Base-by-base conservation (phyloP, 805 yeast genomes). In the Candida namnaoensis region DNA sequence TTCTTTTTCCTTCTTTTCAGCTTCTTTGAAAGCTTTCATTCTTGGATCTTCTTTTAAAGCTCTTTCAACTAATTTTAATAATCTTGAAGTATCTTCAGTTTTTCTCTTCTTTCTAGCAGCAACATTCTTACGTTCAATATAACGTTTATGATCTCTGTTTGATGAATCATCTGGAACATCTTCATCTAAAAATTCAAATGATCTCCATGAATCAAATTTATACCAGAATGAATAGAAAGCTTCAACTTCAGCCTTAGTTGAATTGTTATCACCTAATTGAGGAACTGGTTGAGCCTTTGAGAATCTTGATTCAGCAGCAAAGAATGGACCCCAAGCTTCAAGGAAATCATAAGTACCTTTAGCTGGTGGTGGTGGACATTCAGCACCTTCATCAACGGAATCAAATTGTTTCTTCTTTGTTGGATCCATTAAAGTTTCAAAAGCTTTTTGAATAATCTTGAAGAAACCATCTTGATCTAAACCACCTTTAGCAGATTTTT, bases 161-260 rank as follows among this genome's bases (percentile, higher is more conserved):
- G 96, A 85, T 44, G 97, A 86, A 69, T 93, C 99, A 72, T 93
- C 99, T 54, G 99, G 99, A 58, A 90, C 96, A 62, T 93, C 99
- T 74, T 93, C 99, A 62, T 93, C 99, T 65, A 88, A 78, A 72
- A 90, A 93, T 71, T 93, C 99, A 62, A 93, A 93, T 38, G 95
- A 74, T 74, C 96, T 86, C 99, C 99, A 93, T 19, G 98, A 91
- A 68, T 93, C 96, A 52, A 90, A 86, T 65, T 83, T 82, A 66
- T 82, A 82, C 84, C 93, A 93, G 78, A 88, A 91, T 53, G 78
- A 76, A 75, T 91, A 91, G 70, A 95, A 90, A 41, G 70, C 72
- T 56, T 86, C 95, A 47, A 90, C 95, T 45, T 84, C 91, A 42
- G 76, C 79, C 71, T 86, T 87, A 44, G 86, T 47, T 42, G 91